A percentile compares a stretch with the other conserved stretches of the same genome.
These are phyloP conservation scores for Monosporozyma aquatica DNA, from an alignment of 805 yeast genomes.

Conservation along the genomic window DNA sequence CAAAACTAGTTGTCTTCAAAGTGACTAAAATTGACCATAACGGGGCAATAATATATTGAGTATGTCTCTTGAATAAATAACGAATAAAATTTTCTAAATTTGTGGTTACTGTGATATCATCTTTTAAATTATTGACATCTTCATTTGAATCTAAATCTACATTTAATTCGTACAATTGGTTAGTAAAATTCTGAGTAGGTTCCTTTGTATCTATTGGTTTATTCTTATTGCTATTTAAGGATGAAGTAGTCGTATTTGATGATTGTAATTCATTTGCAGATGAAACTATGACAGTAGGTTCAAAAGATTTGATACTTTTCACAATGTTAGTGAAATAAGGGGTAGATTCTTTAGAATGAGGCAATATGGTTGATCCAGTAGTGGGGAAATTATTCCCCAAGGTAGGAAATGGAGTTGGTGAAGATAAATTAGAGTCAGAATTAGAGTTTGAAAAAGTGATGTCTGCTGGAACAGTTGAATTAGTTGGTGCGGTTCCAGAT, in stretches of 20 bases:
- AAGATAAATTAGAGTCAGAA: neutral
- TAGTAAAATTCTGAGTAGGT: constrained; percentile 7
- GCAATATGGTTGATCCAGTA: neutral
- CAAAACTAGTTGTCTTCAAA: constrained; percentile 39
- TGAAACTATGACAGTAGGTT: constrained; percentile 18
- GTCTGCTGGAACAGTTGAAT: neutral
- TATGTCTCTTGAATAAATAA: constrained; percentile 23
- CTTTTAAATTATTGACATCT: constrained; percentile 10
- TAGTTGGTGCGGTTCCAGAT: neutral
- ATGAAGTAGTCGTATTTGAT: constrained; percentile 13
- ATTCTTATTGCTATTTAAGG: constrained; percentile 8
- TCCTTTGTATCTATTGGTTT: neutral
- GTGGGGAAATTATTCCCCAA: neutral
- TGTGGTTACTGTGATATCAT: constrained; percentile 18
- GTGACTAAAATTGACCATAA: constrained; percentile 47
- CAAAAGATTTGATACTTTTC: constrained; percentile 16
- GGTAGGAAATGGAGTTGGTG: neutral
- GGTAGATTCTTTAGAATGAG: neutral
- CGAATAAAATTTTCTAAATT: constrained; percentile 28
- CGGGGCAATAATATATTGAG: constrained; percentile 35
- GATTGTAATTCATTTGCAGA: constrained; percentile 20
- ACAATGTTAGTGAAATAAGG: constrained; percentile 20
- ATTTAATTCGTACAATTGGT: constrained; percentile 20
- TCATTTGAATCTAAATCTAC: constrained; percentile 9
- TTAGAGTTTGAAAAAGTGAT: neutral